Conservation (phyloP, 169 alveolate species). For the Eimeria necatrix region DNA sequence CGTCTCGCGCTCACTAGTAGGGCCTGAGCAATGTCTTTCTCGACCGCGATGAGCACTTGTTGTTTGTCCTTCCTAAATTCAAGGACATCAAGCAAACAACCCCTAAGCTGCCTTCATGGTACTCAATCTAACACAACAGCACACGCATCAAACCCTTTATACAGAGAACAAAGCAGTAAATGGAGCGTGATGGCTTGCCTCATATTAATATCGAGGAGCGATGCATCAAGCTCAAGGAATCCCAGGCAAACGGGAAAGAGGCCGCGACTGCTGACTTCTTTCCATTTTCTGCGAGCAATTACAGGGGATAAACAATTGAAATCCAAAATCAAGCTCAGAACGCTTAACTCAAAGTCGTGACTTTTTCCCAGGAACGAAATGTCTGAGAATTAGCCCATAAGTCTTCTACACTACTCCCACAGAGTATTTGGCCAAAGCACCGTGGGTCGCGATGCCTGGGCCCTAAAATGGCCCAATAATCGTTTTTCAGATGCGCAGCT, state of each 20-base stretch:
- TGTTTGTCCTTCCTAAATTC: slow-evolving; percentile 49
- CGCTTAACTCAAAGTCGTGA: background rate
- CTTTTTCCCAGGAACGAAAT: too few species aligned
- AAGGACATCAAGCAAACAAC: background rate
- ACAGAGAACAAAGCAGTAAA: too few species aligned
- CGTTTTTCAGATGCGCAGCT: background rate
- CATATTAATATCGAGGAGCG: background rate
- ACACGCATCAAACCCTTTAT: too few species aligned
- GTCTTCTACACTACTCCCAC: too few species aligned
- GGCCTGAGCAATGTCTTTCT: slow-evolving; percentile 59
- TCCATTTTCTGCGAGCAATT: background rate
- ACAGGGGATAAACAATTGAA: background rate
- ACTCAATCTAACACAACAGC: too few species aligned
- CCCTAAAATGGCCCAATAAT: too few species aligned
- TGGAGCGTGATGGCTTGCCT: background rate
- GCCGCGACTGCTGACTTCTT: slow-evolving; percentile 50
- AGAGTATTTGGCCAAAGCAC: too few species aligned
- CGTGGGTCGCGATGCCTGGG: too few species aligned
- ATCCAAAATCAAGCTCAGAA: background rate
- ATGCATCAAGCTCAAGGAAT: slow-evolving; percentile 1
- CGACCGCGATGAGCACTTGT: slow-evolving; percentile 48
- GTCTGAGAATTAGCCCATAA: too few species aligned
- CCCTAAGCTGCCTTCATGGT: too few species aligned
- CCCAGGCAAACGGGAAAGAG: slow-evolving; percentile 10
- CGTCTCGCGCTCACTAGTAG: slow-evolving; percentile 10